Conservation (phyloP, 2,329 filamentous ascomycete genomes). For the Fusarium siculi region DNA sequence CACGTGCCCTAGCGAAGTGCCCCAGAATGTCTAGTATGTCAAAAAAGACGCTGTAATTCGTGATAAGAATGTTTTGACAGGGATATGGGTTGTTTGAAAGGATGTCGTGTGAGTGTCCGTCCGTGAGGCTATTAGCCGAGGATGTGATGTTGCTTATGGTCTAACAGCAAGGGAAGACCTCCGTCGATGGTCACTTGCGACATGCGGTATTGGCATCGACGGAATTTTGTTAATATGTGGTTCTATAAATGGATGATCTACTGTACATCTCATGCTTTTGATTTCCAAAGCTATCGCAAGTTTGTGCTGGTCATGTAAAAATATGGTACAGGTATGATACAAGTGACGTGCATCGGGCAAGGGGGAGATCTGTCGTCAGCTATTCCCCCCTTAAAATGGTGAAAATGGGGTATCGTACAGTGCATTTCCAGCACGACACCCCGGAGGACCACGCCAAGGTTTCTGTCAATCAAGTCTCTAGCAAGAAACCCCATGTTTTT, state of each 20-base stretch:
- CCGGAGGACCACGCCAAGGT: conserved; percentile 10
- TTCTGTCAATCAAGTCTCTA: conserved; percentile 25
- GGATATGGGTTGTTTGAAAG: conserved; percentile 3
- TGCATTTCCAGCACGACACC: conserved; percentile 11
- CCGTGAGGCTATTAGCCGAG: conserved; percentile 25
- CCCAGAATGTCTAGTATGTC: neutral
- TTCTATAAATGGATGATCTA: conserved; percentile 25
- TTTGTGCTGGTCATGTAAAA: conserved; percentile 14
- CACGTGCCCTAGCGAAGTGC: conserved; percentile 19
- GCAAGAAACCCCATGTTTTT: conserved; percentile 26
- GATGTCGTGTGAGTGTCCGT: neutral
- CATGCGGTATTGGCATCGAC: conserved; percentile 21
- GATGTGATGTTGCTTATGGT: conserved; percentile 4
- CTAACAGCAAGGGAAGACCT: neutral
- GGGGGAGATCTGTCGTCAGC: conserved; percentile 17
- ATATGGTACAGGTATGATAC: conserved; percentile 23
- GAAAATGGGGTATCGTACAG: conserved; percentile 5
- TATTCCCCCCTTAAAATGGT: neutral
- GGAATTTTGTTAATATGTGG: neutral
- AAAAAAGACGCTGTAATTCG: conserved; percentile 1
- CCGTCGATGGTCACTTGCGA: conserved; percentile 21
- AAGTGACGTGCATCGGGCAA: conserved; percentile 28
- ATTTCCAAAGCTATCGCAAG: conserved; percentile 3
- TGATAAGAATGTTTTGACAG: conserved; percentile 2
- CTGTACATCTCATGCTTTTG: conserved; percentile 28